These are phyloP conservation scores for Kodamaea alishanica DNA, from an alignment of 1,139 yeast species.

Conservation along the genomic window DNA sequence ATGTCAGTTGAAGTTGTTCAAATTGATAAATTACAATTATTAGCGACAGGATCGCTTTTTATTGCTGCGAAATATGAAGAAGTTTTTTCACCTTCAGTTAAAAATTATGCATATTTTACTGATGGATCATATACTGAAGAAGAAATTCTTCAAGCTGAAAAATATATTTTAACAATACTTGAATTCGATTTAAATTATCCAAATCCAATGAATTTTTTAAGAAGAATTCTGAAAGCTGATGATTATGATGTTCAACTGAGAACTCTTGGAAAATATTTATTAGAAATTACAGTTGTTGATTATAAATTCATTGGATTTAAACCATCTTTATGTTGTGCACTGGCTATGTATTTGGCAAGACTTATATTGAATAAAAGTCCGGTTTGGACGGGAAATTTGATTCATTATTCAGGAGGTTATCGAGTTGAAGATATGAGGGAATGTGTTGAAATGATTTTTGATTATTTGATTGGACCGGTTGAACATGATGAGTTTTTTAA, in stretches of 20 bases:
- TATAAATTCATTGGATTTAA: constrained; percentile 72
- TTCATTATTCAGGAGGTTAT: constrained; percentile 93
- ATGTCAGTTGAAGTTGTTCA: constrained; percentile 78
- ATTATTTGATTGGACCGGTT: constrained; percentile 78
- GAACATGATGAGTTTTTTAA: constrained; percentile 91
- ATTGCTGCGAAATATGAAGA: constrained; percentile 96
- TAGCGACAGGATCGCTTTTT: constrained; percentile 86
- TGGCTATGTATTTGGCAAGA: constrained; percentile 87
- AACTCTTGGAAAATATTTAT: constrained; percentile 83
- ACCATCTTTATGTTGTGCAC: constrained; percentile 86
- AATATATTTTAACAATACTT: constrained; percentile 70
- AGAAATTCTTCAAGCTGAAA: constrained; percentile 85
- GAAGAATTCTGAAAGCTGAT: constrained; percentile 93
- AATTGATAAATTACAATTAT: constrained; percentile 78
- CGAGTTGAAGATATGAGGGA: constrained; percentile 67
- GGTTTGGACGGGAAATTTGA: constrained; percentile 77
- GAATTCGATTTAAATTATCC: constrained; percentile 84
- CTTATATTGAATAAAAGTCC: constrained; percentile 69
- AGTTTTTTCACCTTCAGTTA: constrained; percentile 85
- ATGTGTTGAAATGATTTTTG: constrained; percentile 69
- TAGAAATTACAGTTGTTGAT: constrained; percentile 80
- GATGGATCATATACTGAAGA: constrained; percentile 82
- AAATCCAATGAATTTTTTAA: constrained; percentile 88
- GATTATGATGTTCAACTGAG: constrained; percentile 90
- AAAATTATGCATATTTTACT: constrained; percentile 83